Conservation (phyloP, 805 yeast genomes). For the Lipomyces sp. region DNA sequence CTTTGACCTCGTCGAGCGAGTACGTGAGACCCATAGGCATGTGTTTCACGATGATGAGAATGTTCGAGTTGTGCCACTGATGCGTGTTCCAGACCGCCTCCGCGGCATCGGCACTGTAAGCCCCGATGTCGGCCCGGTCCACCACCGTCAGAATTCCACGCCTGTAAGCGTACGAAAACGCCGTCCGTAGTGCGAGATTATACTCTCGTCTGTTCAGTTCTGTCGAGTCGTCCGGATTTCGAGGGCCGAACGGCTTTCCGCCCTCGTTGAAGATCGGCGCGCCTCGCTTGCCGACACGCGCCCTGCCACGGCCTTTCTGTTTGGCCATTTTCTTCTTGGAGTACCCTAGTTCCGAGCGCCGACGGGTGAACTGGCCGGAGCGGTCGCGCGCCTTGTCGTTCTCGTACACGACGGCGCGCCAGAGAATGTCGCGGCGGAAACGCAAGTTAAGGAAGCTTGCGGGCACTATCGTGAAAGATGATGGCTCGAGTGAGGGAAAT, state of each 20-base stretch:
- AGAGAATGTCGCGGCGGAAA: conserved; percentile 82
- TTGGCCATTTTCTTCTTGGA: conserved; percentile 77
- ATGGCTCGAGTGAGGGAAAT: conserved; percentile 91
- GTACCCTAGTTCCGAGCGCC: conserved; percentile 81
- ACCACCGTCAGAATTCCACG: conserved; percentile 68
- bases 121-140: conserved; percentile 40
- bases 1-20: conserved; percentile 1
- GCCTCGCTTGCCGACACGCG: conserved; percentile 94
- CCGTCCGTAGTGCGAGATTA: conserved; percentile 71
- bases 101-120: conserved; percentile 11
- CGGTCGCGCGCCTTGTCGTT: conserved; percentile 53
- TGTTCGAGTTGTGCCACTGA: conserved; percentile 6
- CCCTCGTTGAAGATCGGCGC: conserved; percentile 90
- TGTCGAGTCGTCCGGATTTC: conserved; percentile 86
- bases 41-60: conserved; percentile 13
- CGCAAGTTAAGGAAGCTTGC: conserved; percentile 66
- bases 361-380: conserved; percentile 60
- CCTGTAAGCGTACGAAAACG: conserved; percentile 76
- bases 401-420: conserved; percentile 93
- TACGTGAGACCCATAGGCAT: conserved; percentile 1
- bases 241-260: conserved; percentile 82
- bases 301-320: conserved; percentile 93
- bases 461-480: conserved; percentile 70
- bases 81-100: conserved; percentile 8
- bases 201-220: conserved; percentile 71